Base-by-base conservation (phyloP, 2,329 filamentous ascomycete species). In the Hawksworthiomyces lignivorus region DNA sequence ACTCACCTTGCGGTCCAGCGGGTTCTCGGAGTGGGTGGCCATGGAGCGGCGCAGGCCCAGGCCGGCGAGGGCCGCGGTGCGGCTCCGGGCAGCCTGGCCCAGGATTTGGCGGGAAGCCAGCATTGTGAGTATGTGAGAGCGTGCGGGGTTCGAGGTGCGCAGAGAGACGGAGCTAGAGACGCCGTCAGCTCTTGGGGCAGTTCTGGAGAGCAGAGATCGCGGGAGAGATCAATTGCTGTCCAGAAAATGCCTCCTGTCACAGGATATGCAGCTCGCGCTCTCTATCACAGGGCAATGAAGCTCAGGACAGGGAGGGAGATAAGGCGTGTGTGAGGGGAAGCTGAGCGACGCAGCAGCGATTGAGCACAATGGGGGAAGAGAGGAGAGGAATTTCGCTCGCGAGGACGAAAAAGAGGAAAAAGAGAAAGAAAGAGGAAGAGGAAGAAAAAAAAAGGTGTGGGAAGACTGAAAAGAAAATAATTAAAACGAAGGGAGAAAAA, bases 1-100 rank as follows among this genome's bases (percentile, higher is more conserved):
- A 41, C 70, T 52, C 62, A 77, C 92, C 84, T 96, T 95, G 72
- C 82, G 82, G 72, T 89, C 86, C 55, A 98, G 82, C 56, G 87
- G 80, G 61, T 80, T 81, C 69, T 95, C 87, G 58, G 80, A 76
- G 60, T 88, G 84, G 56, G 89, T 94, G 51, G 90, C 90, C 73
- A 96, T 81, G 64, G 63, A 64, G 56, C 80, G 73, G 56, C 80
- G 76, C 58, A 80, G 63, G 61, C 75, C 69, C 58, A 81, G 65
- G 74, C 80, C 68, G 64, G 69, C 67, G 56, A 68, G 62, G 48
- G 69, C 56, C 61, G 68, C 69, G n/a, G n/a, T n/a, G 58, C 80
- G 74, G 67, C 70, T 69, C 68, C 75, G 77, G 72, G 77, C 73
- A 56, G 75, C 62, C 57, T 62, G 65, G 72, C 77, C 78, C 71